Percentiles rank a stretch among this genome's conserved stretches.
phyloP scores from a whole-genome alignment of 2,329 filamentous ascomycete genomes.

The Aspergillus sp. region DNA sequence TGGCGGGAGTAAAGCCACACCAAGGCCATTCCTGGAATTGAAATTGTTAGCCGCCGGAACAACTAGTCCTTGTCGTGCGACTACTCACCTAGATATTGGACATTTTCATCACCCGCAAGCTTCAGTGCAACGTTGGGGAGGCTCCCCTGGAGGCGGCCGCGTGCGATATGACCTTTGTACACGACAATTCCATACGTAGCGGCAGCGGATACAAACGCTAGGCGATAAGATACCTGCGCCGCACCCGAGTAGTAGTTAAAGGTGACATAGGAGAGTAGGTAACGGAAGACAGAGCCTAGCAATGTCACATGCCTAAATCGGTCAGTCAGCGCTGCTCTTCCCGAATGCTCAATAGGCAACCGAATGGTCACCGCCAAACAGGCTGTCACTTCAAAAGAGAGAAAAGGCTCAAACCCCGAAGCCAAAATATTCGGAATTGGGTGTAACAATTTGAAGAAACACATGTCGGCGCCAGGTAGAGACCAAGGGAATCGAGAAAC shows the following conservation, averaged over 20 bases:
- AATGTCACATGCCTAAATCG: slow-evolving; percentile 74
- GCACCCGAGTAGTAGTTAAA: slow-evolving; percentile 80
- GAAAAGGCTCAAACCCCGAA: neutral
- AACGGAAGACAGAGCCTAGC: slow-evolving; percentile 78
- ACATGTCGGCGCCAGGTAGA: neutral
- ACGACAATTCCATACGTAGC: slow-evolving; percentile 97
- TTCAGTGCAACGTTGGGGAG: slow-evolving; percentile 63
- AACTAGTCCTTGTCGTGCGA: neutral
- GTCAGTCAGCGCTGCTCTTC: slow-evolving; percentile 21
- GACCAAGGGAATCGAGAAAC: slow-evolving; percentile 39
- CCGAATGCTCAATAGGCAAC: neutral
- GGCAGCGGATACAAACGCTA: slow-evolving; percentile 84
- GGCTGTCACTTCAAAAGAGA: neutral
- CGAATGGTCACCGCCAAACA: neutral
- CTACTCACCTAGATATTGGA: slow-evolving; percentile 87
- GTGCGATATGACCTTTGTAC: slow-evolving; percentile 92
- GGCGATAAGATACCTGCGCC: slow-evolving; percentile 83
- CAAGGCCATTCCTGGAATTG: slow-evolving; percentile 74
- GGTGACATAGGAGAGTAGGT: slow-evolving; percentile 79
- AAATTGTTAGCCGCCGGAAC: slow-evolving; percentile 3
- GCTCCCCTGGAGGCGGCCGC: slow-evolving; percentile 70
- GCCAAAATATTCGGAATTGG: neutral
- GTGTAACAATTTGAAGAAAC: neutral
- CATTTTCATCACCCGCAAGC: slow-evolving; percentile 85
- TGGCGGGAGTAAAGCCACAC: slow-evolving; percentile 93